phyloP scores from a whole-genome alignment of 805 yeast species.

The Spathaspora passalidarum region DNA sequence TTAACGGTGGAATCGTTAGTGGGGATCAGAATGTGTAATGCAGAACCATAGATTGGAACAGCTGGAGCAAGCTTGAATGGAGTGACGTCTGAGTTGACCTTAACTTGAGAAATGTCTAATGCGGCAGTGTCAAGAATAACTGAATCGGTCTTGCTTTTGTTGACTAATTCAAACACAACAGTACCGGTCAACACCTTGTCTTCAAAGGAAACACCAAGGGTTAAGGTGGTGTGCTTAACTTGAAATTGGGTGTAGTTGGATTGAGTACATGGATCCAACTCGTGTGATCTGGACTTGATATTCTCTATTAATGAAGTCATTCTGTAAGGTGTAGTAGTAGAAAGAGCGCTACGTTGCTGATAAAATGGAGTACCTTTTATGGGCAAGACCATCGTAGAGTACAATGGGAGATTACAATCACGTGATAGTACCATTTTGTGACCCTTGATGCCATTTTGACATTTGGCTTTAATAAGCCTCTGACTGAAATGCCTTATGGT shows the following conservation, averaged over 20 bases:
- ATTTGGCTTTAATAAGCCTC: neutral
- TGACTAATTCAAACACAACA: slow-evolving; percentile 18
- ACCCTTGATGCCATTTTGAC: neutral
- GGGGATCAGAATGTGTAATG: slow-evolving; percentile 17
- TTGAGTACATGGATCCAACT: slow-evolving; percentile 23
- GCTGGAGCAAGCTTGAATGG: slow-evolving; percentile 12
- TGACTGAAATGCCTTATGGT: neutral
- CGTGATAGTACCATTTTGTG: neutral
- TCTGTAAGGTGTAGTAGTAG: too few species aligned
- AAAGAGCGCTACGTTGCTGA: too few species aligned
- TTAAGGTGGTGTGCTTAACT: slow-evolving; percentile 17
- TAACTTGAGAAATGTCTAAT: slow-evolving; percentile 16
- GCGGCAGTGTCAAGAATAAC: slow-evolving; percentile 27
- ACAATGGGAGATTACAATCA: neutral
- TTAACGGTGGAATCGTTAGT: slow-evolving; percentile 4
- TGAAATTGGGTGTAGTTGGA: slow-evolving; percentile 27
- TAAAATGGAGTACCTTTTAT: too few species aligned
- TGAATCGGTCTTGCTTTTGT: slow-evolving; percentile 1
- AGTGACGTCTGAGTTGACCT: slow-evolving; percentile 16
- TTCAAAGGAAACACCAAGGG: slow-evolving; percentile 23
- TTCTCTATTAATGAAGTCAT: slow-evolving; percentile 3
- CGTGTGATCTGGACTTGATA: slow-evolving; percentile 10
- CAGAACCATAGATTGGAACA: slow-evolving; percentile 23
- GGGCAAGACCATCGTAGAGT: neutral
- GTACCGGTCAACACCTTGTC: slow-evolving; percentile 19